Evolutionary conservation across 805 yeast species (phyloP).

Genomic region (Pichia paraexigua): DNA sequence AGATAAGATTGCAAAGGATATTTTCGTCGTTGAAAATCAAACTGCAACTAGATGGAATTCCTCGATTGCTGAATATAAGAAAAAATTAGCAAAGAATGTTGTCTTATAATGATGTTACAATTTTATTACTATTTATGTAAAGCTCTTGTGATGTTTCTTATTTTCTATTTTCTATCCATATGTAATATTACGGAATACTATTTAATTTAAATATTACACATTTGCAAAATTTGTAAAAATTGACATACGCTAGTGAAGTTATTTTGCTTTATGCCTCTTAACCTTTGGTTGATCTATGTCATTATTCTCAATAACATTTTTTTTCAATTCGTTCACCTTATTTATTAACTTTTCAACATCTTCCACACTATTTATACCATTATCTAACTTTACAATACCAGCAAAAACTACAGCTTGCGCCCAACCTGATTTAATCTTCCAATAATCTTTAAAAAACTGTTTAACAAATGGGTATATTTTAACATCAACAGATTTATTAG

Average conservation of each 20-base stretch:
- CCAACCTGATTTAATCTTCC: constrained; percentile 98
- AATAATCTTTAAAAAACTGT: constrained; percentile 43
- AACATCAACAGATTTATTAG: constrained; percentile 29
- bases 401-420: constrained; percentile 94
- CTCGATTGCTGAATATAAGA: constrained; percentile 82
- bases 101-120: constrained; percentile 40
- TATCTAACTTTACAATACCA: constrained; percentile 61
- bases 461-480: constrained; percentile 31
- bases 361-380: constrained; percentile 43
- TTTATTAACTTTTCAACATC: constrained; percentile 4
- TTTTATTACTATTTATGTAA: not conserved
- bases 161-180: not conserved
- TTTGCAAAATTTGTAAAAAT: not conserved
- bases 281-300: not conserved
- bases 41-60: constrained; percentile 97
- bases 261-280: not conserved
- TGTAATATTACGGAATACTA: not conserved
- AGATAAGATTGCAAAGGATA: constrained; percentile 96
- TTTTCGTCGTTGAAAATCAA: constrained; percentile 91
- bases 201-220: not conserved
- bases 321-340: not conserved
- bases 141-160: not conserved
- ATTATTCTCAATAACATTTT: not conserved
- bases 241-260: too few relatives aligned
- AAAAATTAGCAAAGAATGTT: constrained; percentile 85